A percentile compares a stretch with the other conserved stretches of the same genome.
Conservation (phyloP, 106 monocot genomes). For the Dendrobium chrysotoxum region DNA sequence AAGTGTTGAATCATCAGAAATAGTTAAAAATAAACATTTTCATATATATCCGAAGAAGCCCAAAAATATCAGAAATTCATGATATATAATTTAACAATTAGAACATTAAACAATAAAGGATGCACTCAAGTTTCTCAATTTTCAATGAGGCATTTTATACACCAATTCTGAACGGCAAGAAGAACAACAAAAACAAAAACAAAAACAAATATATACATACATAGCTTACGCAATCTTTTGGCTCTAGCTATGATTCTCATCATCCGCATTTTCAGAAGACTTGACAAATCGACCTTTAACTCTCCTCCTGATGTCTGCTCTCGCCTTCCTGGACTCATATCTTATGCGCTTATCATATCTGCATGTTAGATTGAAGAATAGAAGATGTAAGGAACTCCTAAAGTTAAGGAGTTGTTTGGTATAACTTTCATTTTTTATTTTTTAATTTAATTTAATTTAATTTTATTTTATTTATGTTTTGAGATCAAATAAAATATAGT, state of each 20-base stretch:
- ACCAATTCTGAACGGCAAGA: background rate
- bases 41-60: too few relatives aligned
- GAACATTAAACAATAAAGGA: background rate
- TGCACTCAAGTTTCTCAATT: background rate
- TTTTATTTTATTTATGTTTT: too few relatives aligned
- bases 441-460: too few relatives aligned
- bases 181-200: background rate
- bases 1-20: too few relatives aligned
- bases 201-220: background rate
- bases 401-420: too few relatives aligned
- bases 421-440: too few relatives aligned
- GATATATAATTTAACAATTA: background rate
- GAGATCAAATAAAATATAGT: too few relatives aligned
- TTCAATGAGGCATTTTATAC: background rate
- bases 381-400: background rate
- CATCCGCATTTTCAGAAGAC: conserved; percentile 27
- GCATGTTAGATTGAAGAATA: background rate
- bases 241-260: conserved; percentile 3
- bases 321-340: conserved; percentile 88
- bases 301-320: conserved; percentile 90
- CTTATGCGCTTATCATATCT: conserved; percentile 70
- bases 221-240: background rate
- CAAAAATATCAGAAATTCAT: too few relatives aligned
- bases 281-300: conserved; percentile 97
- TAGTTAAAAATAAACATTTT: too few relatives aligned